Percentiles rank a stretch among this genome's conserved stretches.
phyloP scores from a whole-genome alignment of 306 rosid genomes.

The cucumber (Cucumis sativus) region Cucumber_9930_V3 NC_026661.2:5806501-5807000 shows the following conservation, averaged over 20 bases:
- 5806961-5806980: neutral
- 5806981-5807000: neutral
- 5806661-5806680: constrained; percentile 87
- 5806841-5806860: constrained; percentile 69
- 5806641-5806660: constrained; percentile 88
- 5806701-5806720: neutral
- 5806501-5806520: neutral
- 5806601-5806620: constrained; percentile 38
- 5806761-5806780: neutral
- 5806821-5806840: constrained; percentile 53
- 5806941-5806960: neutral
- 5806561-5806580: neutral
- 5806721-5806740: neutral
- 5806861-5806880: constrained; percentile 91
- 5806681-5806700: constrained; percentile 37
- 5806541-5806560: neutral
- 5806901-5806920: neutral
- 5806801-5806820: constrained; percentile 21
- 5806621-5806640: constrained; percentile 63
- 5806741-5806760: neutral
- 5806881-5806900: constrained; percentile 49
- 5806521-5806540: neutral
- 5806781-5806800: neutral
- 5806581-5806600: neutral
- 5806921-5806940: neutral